Percentiles rank a stretch among this genome's conserved stretches.
These are phyloP conservation scores for Aphanomyces astaci DNA, from an alignment of 352 stramenopile species.

Conservation along the genomic window DNA sequence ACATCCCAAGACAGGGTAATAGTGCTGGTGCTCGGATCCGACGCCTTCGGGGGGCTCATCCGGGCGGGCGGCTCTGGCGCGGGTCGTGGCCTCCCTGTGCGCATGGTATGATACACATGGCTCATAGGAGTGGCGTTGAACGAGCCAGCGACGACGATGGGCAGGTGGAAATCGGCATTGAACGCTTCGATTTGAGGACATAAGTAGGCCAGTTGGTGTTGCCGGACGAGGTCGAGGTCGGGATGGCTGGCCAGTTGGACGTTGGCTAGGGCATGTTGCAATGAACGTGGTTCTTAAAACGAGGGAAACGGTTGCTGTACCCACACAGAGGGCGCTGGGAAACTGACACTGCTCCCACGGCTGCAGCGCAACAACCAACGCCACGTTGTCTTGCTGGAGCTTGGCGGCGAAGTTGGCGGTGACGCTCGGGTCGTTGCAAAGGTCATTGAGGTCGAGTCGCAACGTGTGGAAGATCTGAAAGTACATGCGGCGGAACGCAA, in stretches of 20 bases:
- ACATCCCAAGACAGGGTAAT: constrained; percentile 42
- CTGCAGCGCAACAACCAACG: constrained; percentile 63
- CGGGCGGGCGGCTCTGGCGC: constrained; percentile 35
- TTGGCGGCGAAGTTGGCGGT: constrained; percentile 42
- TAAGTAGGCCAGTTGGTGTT: constrained; percentile 63
- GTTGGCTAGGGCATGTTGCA: constrained; percentile 32
- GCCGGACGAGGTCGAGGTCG: constrained; percentile 47
- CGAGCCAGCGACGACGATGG: constrained; percentile 67
- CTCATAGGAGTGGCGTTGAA: constrained; percentile 74
- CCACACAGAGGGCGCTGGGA: constrained; percentile 60
- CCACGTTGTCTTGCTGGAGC: constrained; percentile 60
- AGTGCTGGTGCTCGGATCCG: constrained; percentile 39
- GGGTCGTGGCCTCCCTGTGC: constrained; percentile 45
- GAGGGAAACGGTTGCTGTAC: constrained; percentile 23
- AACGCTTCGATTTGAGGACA: constrained; percentile 57
- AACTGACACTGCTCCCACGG: constrained; percentile 67
- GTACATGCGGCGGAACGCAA: constrained; percentile 54
- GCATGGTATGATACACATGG: constrained; percentile 74
- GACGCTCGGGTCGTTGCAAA: constrained; percentile 31
- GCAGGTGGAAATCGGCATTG: constrained; percentile 77
- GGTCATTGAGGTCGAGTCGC: constrained; percentile 50
- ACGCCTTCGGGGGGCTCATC: constrained; percentile 32
- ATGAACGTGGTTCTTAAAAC: background rate
- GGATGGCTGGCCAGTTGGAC: constrained; percentile 34
- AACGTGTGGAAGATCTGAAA: constrained; percentile 76